Conservation (phyloP, 768 basidiomycete genomes). For the Agaricus blazei region DNA sequence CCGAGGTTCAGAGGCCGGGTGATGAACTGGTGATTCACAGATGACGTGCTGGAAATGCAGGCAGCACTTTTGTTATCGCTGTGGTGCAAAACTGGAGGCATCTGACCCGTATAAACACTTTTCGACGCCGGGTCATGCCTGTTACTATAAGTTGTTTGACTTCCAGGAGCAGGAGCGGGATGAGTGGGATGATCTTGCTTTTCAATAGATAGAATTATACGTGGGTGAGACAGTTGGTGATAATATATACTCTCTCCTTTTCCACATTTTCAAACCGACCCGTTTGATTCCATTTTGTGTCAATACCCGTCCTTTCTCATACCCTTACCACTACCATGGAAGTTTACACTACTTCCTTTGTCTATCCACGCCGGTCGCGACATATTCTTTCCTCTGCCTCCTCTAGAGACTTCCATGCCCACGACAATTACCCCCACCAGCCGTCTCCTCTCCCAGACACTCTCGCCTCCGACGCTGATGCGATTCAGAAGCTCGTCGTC, state of each 20-base stretch:
- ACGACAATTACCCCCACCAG: slow-evolving; percentile 37
- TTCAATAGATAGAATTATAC: slow-evolving; percentile 7
- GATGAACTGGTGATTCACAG: slow-evolving; percentile 27
- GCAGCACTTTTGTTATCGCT: slow-evolving; percentile 81
- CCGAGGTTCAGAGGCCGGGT: slow-evolving; percentile 3
- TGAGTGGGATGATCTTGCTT: slow-evolving; percentile 17
- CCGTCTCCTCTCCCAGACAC: slow-evolving; percentile 29
- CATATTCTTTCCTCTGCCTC: slow-evolving; percentile 59
- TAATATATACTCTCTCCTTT: slow-evolving; percentile 22
- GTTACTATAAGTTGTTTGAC: slow-evolving; percentile 70
- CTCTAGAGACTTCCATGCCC: slow-evolving; percentile 55
- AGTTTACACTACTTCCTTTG: slow-evolving; percentile 92
- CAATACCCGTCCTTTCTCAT: slow-evolving; percentile 47
- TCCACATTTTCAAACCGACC: slow-evolving; percentile 27
- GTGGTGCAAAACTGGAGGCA: slow-evolving; percentile 48
- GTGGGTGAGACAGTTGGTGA: slow-evolving; percentile 26
- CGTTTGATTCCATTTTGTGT: slow-evolving; percentile 49
- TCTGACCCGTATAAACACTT: slow-evolving; percentile 67
- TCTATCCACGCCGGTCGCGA: slow-evolving; percentile 80
- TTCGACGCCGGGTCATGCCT: slow-evolving; percentile 42
- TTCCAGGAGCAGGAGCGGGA: slow-evolving; percentile 24
- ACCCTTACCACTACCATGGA: slow-evolving; percentile 58
- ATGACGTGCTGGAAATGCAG: slow-evolving; percentile 76
- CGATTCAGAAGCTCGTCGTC: slow-evolving; percentile 73
- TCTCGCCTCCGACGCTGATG: slow-evolving; percentile 55